phyloP scores from a whole-genome alignment of 2,329 filamentous ascomycete species.

The Fusarium foetens region DNA sequence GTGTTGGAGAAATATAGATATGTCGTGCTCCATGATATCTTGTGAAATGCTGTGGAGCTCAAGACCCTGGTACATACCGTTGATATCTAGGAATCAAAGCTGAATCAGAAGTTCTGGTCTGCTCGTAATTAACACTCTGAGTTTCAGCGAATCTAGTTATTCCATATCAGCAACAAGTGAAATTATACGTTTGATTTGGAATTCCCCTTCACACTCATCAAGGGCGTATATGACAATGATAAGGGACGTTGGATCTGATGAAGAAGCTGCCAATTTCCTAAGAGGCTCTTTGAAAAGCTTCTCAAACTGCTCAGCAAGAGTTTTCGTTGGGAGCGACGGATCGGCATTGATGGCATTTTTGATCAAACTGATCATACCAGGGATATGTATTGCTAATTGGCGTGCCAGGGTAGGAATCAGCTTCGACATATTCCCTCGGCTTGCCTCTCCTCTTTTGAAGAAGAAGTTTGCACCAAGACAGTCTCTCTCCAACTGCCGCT shows the following conservation, averaged over 20 bases:
- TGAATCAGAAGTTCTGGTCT: background rate
- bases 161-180: background rate
- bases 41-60: background rate
- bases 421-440: conserved; percentile 47
- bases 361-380: background rate
- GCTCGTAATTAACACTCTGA: background rate
- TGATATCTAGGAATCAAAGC: background rate
- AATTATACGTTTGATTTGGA: background rate
- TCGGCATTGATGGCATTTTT: background rate
- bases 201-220: background rate
- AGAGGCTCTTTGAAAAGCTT: background rate
- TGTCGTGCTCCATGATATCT: background rate
- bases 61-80: background rate
- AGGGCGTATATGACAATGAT: background rate
- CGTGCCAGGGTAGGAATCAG: conserved; percentile 54
- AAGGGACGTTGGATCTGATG: rapidly evolving
- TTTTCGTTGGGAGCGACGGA: background rate
- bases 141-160: rapidly evolving
- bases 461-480: conserved; percentile 53
- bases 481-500: rapidly evolving
- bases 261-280: rapidly evolving
- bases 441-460: conserved; percentile 53
- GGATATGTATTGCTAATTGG: conserved; percentile 42
- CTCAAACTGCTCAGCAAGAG: background rate
- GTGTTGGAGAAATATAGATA: background rate